Evolutionary conservation across 805 yeast species (phyloP).

Genomic region (Teunomyces tritomae): DNA sequence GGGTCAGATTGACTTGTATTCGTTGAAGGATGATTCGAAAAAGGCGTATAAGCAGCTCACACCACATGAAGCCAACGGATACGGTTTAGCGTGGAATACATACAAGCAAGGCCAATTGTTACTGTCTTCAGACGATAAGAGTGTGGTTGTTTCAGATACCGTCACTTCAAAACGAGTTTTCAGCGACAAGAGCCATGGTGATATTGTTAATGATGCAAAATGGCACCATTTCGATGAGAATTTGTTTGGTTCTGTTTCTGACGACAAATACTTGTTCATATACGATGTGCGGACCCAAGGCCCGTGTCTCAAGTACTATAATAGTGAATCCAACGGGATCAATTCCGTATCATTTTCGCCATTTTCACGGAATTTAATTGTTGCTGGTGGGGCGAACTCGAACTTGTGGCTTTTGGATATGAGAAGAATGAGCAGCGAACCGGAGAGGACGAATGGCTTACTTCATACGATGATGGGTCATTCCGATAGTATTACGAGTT

Average conservation of each 20-base stretch:
- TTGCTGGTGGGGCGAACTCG: conserved; percentile 69
- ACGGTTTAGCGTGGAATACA: conserved; percentile 69
- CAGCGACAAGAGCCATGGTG: conserved; percentile 37
- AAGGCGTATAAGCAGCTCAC: conserved; percentile 30
- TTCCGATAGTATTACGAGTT: conserved; percentile 62
- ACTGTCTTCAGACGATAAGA: conserved; percentile 65
- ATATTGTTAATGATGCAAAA: conserved; percentile 72
- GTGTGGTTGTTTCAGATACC: conserved; percentile 62
- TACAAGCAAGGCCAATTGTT: conserved; percentile 47
- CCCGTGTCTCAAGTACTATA: conserved; percentile 25
- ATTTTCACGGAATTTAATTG: conserved; percentile 56
- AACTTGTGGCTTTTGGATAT: conserved; percentile 65
- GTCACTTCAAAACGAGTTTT: conserved; percentile 10
- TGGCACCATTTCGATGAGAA: conserved; percentile 58
- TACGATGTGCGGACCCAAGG: conserved; percentile 49
- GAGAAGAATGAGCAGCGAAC: conserved; percentile 37
- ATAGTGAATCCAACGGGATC: conserved; percentile 39
- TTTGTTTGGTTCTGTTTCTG: conserved; percentile 70
- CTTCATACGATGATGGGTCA: conserved; percentile 82
- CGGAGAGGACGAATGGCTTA: conserved; percentile 21
- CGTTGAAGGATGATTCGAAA: conserved; percentile 26
- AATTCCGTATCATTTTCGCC: conserved; percentile 68
- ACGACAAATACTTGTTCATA: conserved; percentile 55
- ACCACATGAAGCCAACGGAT: conserved; percentile 68
- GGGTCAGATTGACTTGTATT: conserved; percentile 60